Percentiles rank a stretch among this genome's conserved stretches.
These are phyloP conservation scores for Cenchrus fungigraminus DNA, from an alignment of 176 grass and related monocot species.

Conservation along the genomic window DNA sequence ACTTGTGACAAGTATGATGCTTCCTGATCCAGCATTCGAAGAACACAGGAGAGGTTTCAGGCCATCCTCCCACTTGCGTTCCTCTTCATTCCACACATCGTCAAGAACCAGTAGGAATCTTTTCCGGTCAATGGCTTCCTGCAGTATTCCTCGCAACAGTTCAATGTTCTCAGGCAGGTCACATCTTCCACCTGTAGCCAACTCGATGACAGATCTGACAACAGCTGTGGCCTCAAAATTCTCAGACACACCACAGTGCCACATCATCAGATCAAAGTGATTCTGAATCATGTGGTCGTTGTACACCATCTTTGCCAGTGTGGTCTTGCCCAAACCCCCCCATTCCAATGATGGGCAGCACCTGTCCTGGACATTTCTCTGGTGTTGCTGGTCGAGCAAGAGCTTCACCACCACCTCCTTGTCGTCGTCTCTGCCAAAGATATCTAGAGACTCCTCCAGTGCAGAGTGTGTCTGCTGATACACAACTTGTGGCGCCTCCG, in stretches of 20 bases:
- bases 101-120: conserved; percentile 39
- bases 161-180: neutral
- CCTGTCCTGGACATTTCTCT: neutral
- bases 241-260: conserved; percentile 41
- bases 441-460: neutral
- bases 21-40: conserved; percentile 2
- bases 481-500: neutral
- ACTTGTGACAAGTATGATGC: conserved; percentile 41
- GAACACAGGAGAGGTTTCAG: conserved; percentile 10
- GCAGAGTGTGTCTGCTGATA: neutral
- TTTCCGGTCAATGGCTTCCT: neutral
- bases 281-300: neutral
- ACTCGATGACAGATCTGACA: conserved; percentile 12
- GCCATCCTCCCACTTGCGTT: neutral
- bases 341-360: conserved; percentile 44
- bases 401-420: conserved; percentile 30
- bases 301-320: conserved; percentile 34
- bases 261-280: conserved; percentile 32
- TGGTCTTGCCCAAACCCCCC: conserved; percentile 43
- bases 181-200: neutral
- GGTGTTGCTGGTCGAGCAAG: neutral
- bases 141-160: neutral
- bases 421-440: conserved; percentile 18
- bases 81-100: conserved; percentile 51
- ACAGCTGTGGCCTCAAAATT: conserved; percentile 15